Conservation (phyloP, 2,329 filamentous ascomycete species). For the Beauveria brongniartii region DNA sequence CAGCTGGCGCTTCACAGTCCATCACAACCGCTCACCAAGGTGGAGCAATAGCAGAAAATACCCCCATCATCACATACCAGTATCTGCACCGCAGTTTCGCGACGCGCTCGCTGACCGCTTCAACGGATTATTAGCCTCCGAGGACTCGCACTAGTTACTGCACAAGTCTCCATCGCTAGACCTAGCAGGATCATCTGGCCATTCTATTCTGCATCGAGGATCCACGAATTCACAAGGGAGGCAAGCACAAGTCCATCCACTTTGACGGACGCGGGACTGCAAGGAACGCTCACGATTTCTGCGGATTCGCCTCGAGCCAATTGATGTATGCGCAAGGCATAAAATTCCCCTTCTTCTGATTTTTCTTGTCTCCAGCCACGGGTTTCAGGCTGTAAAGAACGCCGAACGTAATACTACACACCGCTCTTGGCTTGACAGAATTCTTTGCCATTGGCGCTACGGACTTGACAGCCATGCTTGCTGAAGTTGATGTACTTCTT, state of each 20-base stretch:
- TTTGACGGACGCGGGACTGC: constrained; percentile 3
- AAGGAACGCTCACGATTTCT: constrained; percentile 7
- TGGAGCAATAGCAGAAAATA: neutral
- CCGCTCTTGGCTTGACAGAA: neutral
- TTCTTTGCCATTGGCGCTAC: constrained; percentile 1
- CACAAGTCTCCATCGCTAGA: neutral
- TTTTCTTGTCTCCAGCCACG: neutral
- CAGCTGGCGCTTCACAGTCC: neutral
- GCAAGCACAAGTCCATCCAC: neutral
- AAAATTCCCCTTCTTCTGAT: neutral
- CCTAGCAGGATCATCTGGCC: neutral
- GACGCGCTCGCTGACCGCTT: constrained; percentile 6
- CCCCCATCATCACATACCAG: neutral
- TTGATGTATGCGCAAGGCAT: neutral
- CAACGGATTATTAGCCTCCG: neutral
- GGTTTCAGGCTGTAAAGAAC: neutral
- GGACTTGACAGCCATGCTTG: constrained; percentile 18
- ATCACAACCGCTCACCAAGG: neutral
- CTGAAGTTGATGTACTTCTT: constrained; percentile 24
- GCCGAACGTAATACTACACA: neutral
- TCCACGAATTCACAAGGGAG: neutral
- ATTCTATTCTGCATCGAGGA: neutral
- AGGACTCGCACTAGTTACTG: neutral
- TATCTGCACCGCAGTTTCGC: neutral
- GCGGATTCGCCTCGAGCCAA: neutral